Base-by-base conservation (phyloP, 208 protist genomes). In the Spongospora subterranea region DNA sequence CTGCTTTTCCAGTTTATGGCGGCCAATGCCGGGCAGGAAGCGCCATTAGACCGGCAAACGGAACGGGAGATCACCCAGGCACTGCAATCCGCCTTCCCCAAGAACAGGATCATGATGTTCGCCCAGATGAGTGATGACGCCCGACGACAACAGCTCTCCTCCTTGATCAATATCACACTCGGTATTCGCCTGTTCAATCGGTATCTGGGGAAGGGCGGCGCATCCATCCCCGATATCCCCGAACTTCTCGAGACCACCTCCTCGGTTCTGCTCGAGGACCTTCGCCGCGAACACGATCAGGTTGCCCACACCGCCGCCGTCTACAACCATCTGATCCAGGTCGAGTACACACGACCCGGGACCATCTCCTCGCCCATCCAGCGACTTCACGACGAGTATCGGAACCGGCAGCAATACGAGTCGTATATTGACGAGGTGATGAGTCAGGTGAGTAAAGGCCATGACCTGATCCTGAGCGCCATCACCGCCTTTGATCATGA, bases 151-250 rank as follows among this genome's bases (percentile, higher is more conserved):
- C 43, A 92, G 29, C 71, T 92, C n/a, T 45, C 88, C 38, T 66
- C 88, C 0, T 38, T 92, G 13, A 90, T 88, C 38, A 88, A 92
- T 41, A 38, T 89, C n/a, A 60, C 66, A 46, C 71, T 92, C 6
- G 90, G 90, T 43, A 88, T 92, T 92, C 65, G 90, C 24, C 50
- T 92, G 64, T 92, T 92, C 24, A 88, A 92, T 35, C 64, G 77
- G 35, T 92, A 90, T 88, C 71, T 82, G 71, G 71, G 71, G 6
- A 82, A 82, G 35, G 71, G 71, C 35, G 90, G 90, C 11, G 40
- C 50, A 20, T 53, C 88, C 43, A 35, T 92, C 0, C 50, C 90
- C 41, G 71, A 88, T 54, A 35, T 92, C 17, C 90, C 90, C 41
- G 88, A 92, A 32, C 53, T 65, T 38, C 60, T 92, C 46, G 17